Conservation (phyloP, 768 basidiomycete genomes). For the Trametes punicea region DNA sequence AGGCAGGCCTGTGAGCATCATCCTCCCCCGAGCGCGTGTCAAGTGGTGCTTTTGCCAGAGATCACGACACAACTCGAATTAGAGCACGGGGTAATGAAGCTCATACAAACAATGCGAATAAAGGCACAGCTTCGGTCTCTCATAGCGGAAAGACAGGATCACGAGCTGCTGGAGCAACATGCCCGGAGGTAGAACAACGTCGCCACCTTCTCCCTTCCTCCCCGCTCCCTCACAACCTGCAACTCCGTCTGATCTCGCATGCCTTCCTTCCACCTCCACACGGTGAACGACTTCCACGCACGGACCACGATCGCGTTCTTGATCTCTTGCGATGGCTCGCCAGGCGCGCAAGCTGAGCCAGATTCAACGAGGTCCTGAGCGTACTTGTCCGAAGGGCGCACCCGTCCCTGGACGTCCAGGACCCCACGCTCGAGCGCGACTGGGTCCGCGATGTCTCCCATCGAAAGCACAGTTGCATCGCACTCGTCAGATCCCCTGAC, state of each 20-base stretch:
- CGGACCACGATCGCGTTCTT: conserved; percentile 27
- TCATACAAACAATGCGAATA: too few relatives aligned
- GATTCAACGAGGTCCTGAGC: conserved; percentile 30
- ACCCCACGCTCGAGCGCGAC: conserved; percentile 49
- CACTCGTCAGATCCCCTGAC: conserved; percentile 20
- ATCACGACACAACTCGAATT: too few relatives aligned
- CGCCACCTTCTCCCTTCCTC: conserved; percentile 44
- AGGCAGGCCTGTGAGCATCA: too few relatives aligned
- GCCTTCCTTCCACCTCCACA: conserved; percentile 50
- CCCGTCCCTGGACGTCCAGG: conserved; percentile 49
- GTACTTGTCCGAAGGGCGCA: conserved; percentile 32
- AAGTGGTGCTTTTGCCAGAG: too few relatives aligned
- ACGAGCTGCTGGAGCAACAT: conserved; percentile 4
- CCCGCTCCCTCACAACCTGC: conserved; percentile 30
- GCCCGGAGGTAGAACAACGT: conserved; percentile 48
- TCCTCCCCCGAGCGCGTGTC: too few relatives aligned
- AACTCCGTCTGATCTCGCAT: conserved; percentile 15
- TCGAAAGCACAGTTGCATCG: conserved; percentile 10
- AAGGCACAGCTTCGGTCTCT: neutral
- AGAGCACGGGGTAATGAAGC: too few relatives aligned
- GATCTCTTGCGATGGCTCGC: neutral
- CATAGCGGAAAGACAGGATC: neutral
- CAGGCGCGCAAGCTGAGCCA: neutral
- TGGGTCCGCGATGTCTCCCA: conserved; percentile 30
- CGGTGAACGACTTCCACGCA: conserved; percentile 55